Evolutionary conservation across 345 rosid genomes (phyloP).

Genomic region (Moringa oleifera): DNA sequence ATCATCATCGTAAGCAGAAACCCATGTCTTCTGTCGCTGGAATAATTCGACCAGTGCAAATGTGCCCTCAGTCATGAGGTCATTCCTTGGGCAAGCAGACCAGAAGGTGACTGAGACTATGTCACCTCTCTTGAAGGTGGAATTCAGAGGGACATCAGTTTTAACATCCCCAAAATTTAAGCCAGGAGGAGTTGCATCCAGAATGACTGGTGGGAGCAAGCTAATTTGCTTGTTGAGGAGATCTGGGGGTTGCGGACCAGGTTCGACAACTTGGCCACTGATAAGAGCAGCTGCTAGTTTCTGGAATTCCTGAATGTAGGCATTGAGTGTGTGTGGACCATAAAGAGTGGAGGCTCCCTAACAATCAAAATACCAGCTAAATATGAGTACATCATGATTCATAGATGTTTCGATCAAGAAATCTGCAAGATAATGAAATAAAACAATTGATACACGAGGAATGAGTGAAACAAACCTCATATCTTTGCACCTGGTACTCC

Average conservation of each 20-base stretch:
- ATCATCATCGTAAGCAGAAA: constrained; percentile 75
- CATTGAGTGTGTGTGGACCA: constrained; percentile 79
- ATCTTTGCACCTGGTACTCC: constrained; percentile 67
- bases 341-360: constrained; percentile 90
- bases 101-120: constrained; percentile 63
- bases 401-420: not conserved
- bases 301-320: constrained; percentile 84
- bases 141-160: constrained; percentile 49
- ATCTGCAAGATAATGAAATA: not conserved
- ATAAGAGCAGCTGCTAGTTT: constrained; percentile 65
- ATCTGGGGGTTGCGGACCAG: constrained; percentile 70
- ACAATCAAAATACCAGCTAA: not conserved
- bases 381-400: not conserved
- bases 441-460: not conserved
- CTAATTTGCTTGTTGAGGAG: constrained; percentile 65
- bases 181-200: constrained; percentile 60
- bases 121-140: constrained; percentile 57
- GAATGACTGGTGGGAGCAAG: constrained; percentile 60
- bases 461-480: constrained; percentile 37
- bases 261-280: constrained; percentile 33
- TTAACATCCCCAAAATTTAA: constrained; percentile 67
- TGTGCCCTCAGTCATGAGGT: constrained; percentile 87
- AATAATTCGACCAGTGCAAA: constrained; percentile 72
- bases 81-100: constrained; percentile 90
- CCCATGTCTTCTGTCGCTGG: constrained; percentile 51